Conservation (phyloP, 441 rosid genomes). For the Jatropha podagrica region DNA sequence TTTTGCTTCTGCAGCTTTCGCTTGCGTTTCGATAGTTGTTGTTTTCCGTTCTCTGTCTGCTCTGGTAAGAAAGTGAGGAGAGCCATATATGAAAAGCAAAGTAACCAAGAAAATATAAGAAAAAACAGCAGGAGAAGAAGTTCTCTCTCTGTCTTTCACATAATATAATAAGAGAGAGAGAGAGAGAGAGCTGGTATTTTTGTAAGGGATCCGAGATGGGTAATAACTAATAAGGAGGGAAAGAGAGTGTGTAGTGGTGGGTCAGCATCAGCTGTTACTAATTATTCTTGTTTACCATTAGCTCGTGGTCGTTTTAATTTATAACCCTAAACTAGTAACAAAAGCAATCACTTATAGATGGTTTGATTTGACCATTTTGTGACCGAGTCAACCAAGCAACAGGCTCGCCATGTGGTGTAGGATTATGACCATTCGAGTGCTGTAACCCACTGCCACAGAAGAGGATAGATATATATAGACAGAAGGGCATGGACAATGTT, state of each 20-base stretch:
- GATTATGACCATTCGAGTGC: slow-evolving; percentile 7
- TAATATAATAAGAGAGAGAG: slow-evolving; percentile 24
- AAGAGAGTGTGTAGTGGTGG: slow-evolving; percentile 37
- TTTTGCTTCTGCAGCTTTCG: slow-evolving; percentile 39
- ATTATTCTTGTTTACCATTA: slow-evolving; percentile 10
- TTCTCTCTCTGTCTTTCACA: slow-evolving; percentile 15
- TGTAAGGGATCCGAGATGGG: slow-evolving; percentile 58
- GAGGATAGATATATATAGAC: background rate
- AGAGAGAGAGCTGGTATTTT: slow-evolving; percentile 25
- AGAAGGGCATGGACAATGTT: background rate
- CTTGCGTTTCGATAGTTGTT: slow-evolving; percentile 39
- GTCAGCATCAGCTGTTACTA: slow-evolving; percentile 30
- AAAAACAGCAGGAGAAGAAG: slow-evolving; percentile 8
- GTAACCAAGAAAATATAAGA: background rate
- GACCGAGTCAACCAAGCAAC: slow-evolving; percentile 6
- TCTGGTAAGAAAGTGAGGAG: slow-evolving; percentile 64
- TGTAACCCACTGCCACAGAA: slow-evolving; percentile 17
- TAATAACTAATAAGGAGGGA: slow-evolving; percentile 33
- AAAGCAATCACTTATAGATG: background rate
- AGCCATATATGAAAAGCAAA: slow-evolving; percentile 45
- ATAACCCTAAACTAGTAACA: background rate
- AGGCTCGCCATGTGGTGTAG: slow-evolving; percentile 4
- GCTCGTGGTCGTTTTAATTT: slow-evolving; percentile 8
- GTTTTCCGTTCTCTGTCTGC: slow-evolving; percentile 34
- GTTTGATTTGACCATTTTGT: slow-evolving; percentile 14